Evolutionary conservation across 192 early-diverging fungal species (phyloP), one percentile per base, ranked within the genome.

Genomic region (Gamsiella multidivaricata): DNA sequence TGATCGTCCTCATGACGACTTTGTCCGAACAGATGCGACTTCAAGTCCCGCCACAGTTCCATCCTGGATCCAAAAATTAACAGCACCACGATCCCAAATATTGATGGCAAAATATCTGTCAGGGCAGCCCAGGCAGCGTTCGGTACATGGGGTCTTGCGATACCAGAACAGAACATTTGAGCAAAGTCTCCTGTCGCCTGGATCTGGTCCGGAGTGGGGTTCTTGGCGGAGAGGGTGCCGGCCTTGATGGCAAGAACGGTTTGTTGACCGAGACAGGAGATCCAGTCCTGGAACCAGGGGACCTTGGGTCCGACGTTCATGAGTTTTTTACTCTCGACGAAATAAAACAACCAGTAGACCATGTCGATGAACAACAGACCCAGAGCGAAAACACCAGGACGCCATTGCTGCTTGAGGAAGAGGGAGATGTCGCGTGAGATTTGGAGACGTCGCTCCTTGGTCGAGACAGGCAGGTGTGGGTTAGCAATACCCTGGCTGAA

Each of bases 331-430:
- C 56, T 28, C 5, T 74, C 71, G 8, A 46, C 34, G 42, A 74
- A 66, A 26, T 66, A 66, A 33, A 74, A 74, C 8, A 74, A 50
- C 71, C 71, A 74, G 42, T 74, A 74, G 31, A 66, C 60, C 47
- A 65, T 54, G 28, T 74, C 62, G 37, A 66, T 66, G 41, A 61
- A 39, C 8, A 74, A 17, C 8, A 74, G 63, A 17, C 63, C 65
- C 15, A 74, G 9, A 1, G 71, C 71, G 11, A 74, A 54, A 17
- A 74, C 26, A 28, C 71, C 71, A 1, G 63, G 63, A 2, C 71
- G 71, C 71, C 71, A 74, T 41, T 74, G 71, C 26, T 74, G 71
- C 26, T 66, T 59, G 20, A 74, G 56, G 5, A 74, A 25, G 5
- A 32, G 22, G 0, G 71, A 74, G 12, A 74, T 74, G 3, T 74